phyloP scores from a whole-genome alignment of 83 land plant species.

The Thuja plicata region DNA sequence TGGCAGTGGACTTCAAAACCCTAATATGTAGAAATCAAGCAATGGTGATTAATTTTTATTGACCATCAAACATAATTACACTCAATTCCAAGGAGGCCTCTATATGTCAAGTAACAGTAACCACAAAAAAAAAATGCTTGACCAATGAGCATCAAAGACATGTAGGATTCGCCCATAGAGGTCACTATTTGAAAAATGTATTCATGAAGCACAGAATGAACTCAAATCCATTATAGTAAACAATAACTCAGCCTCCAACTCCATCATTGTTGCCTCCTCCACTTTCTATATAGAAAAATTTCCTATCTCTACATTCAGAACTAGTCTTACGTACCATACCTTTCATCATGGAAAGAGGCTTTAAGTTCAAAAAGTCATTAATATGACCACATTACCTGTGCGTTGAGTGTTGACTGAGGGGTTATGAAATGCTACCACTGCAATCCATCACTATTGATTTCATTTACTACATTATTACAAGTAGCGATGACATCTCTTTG shows the following conservation, averaged over 20 bases:
- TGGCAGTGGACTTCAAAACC: no score
- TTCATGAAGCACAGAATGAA: neutral
- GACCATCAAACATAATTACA: no score
- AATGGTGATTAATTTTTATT: no score
- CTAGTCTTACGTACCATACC: neutral
- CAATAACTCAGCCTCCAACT: neutral
- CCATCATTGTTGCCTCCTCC: neutral
- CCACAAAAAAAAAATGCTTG: neutral
- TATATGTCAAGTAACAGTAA: no score
- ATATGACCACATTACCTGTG: slow-evolving; percentile 15
- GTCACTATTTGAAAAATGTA: neutral
- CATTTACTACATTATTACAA: slow-evolving; percentile 1
- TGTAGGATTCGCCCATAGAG: neutral
- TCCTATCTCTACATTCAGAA: neutral
- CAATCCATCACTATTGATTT: slow-evolving; percentile 5
- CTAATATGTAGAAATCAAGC: no score
- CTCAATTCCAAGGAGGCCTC: no score
- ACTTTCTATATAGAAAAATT: neutral
- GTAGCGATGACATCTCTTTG: no score
- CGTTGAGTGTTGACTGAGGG: neutral
- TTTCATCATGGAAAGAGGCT: neutral
- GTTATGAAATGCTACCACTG: slow-evolving; percentile 4
- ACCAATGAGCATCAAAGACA: neutral
- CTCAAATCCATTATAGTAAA: no score
- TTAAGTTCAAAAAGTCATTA: neutral